phyloP scores from a whole-genome alignment of 192 early-diverging fungal species.

The Polychytrium aggregatum region DNA sequence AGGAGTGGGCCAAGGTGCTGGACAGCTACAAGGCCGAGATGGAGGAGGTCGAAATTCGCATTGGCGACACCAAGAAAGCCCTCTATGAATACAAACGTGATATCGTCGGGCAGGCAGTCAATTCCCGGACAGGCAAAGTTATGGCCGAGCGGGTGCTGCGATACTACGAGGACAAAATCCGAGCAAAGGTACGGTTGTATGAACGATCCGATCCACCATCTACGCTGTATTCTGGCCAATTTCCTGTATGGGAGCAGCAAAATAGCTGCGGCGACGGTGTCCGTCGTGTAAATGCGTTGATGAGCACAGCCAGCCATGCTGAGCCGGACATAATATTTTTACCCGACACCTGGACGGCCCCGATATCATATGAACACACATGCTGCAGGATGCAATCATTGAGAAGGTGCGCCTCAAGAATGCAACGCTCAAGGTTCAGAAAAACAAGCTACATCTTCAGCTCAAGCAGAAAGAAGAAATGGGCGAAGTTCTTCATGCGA shows the following conservation, averaged over 20 bases:
- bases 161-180: conserved; percentile 48
- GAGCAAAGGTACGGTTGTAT: conserved; percentile 25
- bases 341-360: too few species aligned
- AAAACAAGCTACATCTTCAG: conserved; percentile 50
- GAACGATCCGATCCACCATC: too few species aligned
- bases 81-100: conserved; percentile 49
- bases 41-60: conserved; percentile 47
- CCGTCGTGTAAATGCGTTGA: too few species aligned
- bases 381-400: conserved; percentile 36
- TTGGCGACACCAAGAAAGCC: conserved; percentile 41
- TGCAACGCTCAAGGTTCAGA: conserved; percentile 44
- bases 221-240: too few species aligned
- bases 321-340: too few species aligned
- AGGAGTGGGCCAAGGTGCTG: conserved; percentile 44
- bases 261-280: too few species aligned
- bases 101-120: conserved; percentile 36
- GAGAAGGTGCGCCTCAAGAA: conserved; percentile 53
- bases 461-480: conserved; percentile 60
- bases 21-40: conserved; percentile 52
- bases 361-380: too few species aligned
- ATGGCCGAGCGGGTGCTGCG: conserved; percentile 40
- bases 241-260: too few species aligned
- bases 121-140: conserved; percentile 39
- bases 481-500: conserved; percentile 55
- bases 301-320: not conserved